Percentiles rank a stretch among this genome's conserved stretches.
phyloP scores from a whole-genome alignment of 208 protist species.

The Polymyxa betae region DNA sequence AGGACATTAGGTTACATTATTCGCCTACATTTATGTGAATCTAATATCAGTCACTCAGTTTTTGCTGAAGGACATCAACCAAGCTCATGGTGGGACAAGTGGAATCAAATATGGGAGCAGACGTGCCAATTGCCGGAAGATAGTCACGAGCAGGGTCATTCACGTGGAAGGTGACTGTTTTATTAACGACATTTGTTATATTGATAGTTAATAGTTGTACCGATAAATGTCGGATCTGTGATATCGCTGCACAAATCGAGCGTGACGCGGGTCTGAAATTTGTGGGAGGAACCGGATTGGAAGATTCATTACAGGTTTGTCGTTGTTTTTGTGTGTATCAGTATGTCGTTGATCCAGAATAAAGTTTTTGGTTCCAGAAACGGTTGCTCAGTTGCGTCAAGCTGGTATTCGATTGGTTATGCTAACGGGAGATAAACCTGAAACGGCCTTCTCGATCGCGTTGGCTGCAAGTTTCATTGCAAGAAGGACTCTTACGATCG shows the following conservation, averaged over 20 bases:
- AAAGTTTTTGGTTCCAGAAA: constrained; percentile 79
- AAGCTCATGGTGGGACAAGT: background rate
- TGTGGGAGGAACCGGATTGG: constrained; percentile 5
- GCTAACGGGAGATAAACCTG: constrained; percentile 95
- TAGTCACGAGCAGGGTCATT: background rate
- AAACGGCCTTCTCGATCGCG: constrained; percentile 71
- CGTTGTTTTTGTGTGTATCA: background rate
- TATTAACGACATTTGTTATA: too few species aligned
- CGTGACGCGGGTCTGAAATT: background rate
- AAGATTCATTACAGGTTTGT: constrained; percentile 41
- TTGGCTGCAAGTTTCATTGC: background rate
- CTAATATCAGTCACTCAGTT: background rate
- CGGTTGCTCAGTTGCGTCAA: constrained; percentile 90
- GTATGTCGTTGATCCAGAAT: constrained; percentile 74
- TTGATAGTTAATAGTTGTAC: too few species aligned
- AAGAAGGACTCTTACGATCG: background rate
- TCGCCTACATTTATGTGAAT: background rate
- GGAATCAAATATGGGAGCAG: background rate
- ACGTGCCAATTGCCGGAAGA: background rate
- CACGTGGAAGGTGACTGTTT: background rate
- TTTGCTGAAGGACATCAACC: constrained; percentile 30
- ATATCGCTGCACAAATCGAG: background rate
- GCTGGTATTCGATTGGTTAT: constrained; percentile 86
- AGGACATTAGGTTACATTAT: background rate
- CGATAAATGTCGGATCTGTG: constrained; percentile 41